A percentile compares a stretch with the other conserved stretches of the same genome.
These are phyloP conservation scores for Vigna hirtella DNA, from an alignment of 306 rosid species.

Conservation along the genomic window DNA sequence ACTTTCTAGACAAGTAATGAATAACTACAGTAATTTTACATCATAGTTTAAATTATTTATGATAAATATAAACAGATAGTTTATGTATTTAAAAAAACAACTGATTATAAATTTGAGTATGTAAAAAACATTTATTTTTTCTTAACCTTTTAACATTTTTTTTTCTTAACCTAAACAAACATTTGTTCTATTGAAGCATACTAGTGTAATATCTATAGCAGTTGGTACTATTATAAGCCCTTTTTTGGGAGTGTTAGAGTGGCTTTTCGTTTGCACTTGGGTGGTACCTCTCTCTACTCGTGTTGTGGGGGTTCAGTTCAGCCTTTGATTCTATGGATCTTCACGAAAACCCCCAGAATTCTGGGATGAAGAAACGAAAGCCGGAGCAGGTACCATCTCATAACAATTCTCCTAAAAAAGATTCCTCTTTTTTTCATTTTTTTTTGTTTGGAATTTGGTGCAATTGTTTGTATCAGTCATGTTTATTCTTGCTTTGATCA, in stretches of 20 bases:
- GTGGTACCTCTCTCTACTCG: constrained; percentile 14
- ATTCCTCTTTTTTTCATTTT: neutral
- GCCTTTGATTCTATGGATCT: constrained; percentile 55
- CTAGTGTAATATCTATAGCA: neutral
- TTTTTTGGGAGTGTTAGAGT: constrained; percentile 23
- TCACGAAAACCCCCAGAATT: constrained; percentile 32
- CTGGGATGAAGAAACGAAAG: constrained; percentile 57
- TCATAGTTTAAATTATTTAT: too few relatives aligned
- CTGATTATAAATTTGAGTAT: too few relatives aligned
- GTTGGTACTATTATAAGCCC: neutral
- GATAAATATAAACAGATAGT: too few relatives aligned
- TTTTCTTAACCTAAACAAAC: neutral
- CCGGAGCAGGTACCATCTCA: constrained; percentile 50
- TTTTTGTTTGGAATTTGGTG: neutral
- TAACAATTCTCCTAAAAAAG: neutral
- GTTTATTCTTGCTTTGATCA: neutral
- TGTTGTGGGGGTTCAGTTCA: neutral
- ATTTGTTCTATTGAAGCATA: neutral
- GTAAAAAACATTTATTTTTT: neutral
- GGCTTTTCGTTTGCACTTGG: neutral
- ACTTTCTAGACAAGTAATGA: too few relatives aligned
- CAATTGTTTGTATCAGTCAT: neutral
- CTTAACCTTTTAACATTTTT: too few relatives aligned
- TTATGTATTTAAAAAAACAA: too few relatives aligned
- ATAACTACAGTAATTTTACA: too few relatives aligned